Evolutionary conservation across 345 rosid species (phyloP), one percentile per base, ranked within the genome.

Genomic region (Citrus inodora): DNA sequence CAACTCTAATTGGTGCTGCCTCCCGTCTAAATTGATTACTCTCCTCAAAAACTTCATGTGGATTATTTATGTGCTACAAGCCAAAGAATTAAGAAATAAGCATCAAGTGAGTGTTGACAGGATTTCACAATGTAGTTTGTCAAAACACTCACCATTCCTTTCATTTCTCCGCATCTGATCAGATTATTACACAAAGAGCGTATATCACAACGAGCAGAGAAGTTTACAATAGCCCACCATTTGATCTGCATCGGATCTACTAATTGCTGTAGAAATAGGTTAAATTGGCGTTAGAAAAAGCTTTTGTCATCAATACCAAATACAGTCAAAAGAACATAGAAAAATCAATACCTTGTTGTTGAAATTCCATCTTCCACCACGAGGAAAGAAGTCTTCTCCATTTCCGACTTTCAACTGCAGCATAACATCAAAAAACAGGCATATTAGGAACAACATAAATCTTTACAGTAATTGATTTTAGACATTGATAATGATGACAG

Each of bases 31-130:
- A 67, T 59, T 88, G 88, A 3, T 55, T 85, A 33, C n/a, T 82
- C 84, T 88, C 91, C 58, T 87, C 87, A 63, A 88, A 71, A 30
- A 84, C 80, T n/a, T 79, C 82, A 66, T 77, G 79, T n/a, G 88
- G 89, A 14, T 46, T 55, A 13, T 80, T 83, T 1, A 88, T 74
- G 40, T 19, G 5, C 88, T 89, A 66, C 40, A 71, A 24, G 6
- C 27, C 8, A 11, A 56, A 56, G 38, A 55, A 5, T 33, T 19
- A 22, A 32, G 74, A 55, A 70, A 48, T 27, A 27, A 48, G 25
- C 38, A 71, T 3, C n/a, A 7, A 46, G 37, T 14, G 33, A 21
- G 17, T 46, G 42, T 2, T 71, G 27, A 17, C 22, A 4, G 58
- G 3, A 71, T 55, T 55, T 56, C 74, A 56, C 5, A 30, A 10